phyloP scores from a whole-genome alignment of 768 basidiomycete species.

The Leucogyrophana mollusca region DNA sequence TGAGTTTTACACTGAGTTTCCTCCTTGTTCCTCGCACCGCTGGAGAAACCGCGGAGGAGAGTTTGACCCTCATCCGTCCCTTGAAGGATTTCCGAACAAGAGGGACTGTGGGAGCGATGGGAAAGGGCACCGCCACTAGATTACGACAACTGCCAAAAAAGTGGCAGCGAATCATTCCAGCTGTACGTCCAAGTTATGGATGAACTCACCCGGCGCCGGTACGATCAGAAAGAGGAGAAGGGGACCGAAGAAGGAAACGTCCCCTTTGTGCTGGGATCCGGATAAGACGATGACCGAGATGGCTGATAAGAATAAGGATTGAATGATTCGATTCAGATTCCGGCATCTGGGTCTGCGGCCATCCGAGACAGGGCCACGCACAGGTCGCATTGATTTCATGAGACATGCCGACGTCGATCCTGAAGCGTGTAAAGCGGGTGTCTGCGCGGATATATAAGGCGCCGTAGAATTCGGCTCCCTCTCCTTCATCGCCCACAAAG shows the following conservation, averaged over 20 bases:
- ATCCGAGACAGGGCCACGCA: not conserved
- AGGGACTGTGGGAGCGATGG: not conserved
- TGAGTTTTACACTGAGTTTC: too few relatives aligned
- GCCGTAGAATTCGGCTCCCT: too few relatives aligned
- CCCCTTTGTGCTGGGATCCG: not conserved
- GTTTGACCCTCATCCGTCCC: not conserved
- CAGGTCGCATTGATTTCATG: constrained; percentile 5
- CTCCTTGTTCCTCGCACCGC: too few relatives aligned
- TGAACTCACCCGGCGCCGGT: not conserved
- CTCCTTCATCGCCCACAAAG: too few relatives aligned
- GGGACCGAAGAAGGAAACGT: not conserved
- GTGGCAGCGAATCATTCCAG: not conserved
- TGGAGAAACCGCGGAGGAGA: not conserved
- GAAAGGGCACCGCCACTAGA: not conserved
- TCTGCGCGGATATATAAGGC: not conserved
- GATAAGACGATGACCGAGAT: not conserved
- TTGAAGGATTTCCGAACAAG: not conserved
- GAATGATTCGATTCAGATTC: not conserved
- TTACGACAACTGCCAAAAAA: not conserved
- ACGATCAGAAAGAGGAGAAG: not conserved
- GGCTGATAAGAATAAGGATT: not conserved
- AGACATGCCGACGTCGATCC: not conserved
- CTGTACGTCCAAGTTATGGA: not conserved
- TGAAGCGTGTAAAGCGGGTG: constrained; percentile 7
- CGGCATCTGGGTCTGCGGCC: too few relatives aligned